Evolutionary conservation across 805 yeast genomes (phyloP), one percentile per base, ranked within the genome.

Genomic region (Spathaspora sp.): DNA sequence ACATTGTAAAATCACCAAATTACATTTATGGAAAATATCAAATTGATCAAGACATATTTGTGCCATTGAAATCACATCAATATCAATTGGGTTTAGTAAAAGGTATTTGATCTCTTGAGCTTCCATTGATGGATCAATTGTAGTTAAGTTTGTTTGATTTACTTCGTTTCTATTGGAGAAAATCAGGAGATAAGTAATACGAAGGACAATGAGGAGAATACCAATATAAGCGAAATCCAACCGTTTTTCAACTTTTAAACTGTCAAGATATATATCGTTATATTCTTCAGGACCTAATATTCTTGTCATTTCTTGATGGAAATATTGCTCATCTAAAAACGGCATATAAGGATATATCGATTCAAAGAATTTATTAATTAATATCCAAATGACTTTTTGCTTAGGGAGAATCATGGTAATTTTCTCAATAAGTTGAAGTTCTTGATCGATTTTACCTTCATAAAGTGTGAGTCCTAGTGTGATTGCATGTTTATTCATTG

Each of bases 291-390:
- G 56, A 1, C 83, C 86, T 31, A 83, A 65, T 6, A 83, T 75
- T 20, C 72, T 60, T 1, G 67, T 56, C 16, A 82, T 63, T 47
- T 77, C 76, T 17, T 57, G 57, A 49, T 74, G 74, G 61, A 82
- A 80, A 9, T 70, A 70, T 49, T 58, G 68, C 61, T 86, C 89
- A 63, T 86, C 90, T 32, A 86, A 66, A 55, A 79, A 82, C 2
- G 94, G 92, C 58, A 86, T 72, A 51, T 79, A 83, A 12, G 87
- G 78, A 61, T 87, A 87, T 5, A 86, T 66, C 32, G 76, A 72
- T 10, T 73, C 74, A 61, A 86, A 86, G 55, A 80, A 86, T 55
- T 83, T 69, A 52, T 83, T 81, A 28, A 86, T 67, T 47, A 83
- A 68, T 44, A 75, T 59, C 81, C 87, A 80, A 8, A 85, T 72